phyloP scores from a whole-genome alignment of 371 early-diverging fungal genomes.

The Syncephalastrum sp. region DNA sequence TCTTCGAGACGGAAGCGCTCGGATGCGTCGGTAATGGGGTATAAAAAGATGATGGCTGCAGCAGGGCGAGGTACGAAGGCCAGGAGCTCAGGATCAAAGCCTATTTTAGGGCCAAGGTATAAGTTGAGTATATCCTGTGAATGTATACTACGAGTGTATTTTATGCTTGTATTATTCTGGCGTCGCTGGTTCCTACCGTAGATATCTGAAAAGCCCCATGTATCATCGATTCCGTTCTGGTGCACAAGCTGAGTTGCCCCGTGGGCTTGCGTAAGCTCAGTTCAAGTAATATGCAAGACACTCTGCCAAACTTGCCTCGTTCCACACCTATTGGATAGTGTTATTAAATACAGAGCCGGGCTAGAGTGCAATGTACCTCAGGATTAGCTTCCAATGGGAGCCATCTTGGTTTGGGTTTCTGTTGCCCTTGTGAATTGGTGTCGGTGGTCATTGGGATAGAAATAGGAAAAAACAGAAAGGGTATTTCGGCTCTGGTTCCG shows the following conservation, averaged over 20 bases:
- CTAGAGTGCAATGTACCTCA: constrained; percentile 45
- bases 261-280: neutral
- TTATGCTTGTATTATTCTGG: neutral
- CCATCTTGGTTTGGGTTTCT: constrained; percentile 52
- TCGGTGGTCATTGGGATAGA: neutral
- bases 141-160: neutral
- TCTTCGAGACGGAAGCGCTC: constrained; percentile 54
- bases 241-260: constrained; percentile 44
- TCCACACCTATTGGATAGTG: constrained; percentile 53
- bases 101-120: constrained; percentile 15
- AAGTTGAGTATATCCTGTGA: neutral
- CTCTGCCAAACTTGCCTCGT: constrained; percentile 41
- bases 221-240: constrained; percentile 52
- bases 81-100: constrained; percentile 75
- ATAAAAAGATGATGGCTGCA: constrained; percentile 73
- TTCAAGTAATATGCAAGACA: too few relatives aligned
- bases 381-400: constrained; percentile 86
- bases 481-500: neutral
- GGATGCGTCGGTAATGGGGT: constrained; percentile 55
- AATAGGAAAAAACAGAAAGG: constrained; percentile 1
- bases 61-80: constrained; percentile 77
- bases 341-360: constrained; percentile 1
- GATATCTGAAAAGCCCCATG: constrained; percentile 62
- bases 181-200: constrained; percentile 32
- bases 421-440: constrained; percentile 1